Conservation (phyloP, 2,329 filamentous ascomycete species). For the Amauroascus niger region DNA sequence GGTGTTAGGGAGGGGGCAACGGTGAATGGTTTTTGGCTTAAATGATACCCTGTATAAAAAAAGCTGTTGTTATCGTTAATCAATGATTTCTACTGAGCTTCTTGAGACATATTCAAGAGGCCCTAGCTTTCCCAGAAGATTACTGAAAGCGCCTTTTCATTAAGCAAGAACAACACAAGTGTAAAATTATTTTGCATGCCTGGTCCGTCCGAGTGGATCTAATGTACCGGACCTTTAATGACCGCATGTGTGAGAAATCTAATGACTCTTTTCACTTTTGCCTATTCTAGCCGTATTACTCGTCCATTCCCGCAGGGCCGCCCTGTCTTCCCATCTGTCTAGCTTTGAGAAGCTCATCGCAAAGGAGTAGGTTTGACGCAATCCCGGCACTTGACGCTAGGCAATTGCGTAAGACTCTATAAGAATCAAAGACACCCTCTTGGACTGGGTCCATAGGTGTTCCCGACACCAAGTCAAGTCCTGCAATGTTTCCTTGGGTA, state of each 20-base stretch:
- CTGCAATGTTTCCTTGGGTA: slow-evolving; percentile 72
- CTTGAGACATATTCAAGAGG: not conserved
- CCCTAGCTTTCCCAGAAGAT: too few species aligned
- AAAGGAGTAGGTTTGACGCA: slow-evolving; percentile 86
- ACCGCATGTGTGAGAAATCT: not conserved
- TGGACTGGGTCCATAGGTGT: slow-evolving; percentile 91
- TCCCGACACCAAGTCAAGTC: slow-evolving; percentile 75
- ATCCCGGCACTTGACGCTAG: slow-evolving; percentile 91
- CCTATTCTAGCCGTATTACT: slow-evolving; percentile 24
- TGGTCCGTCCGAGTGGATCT: not conserved
- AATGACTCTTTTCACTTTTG: slow-evolving; percentile 1
- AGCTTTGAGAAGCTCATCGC: slow-evolving; percentile 95
- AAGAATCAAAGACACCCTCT: slow-evolving; percentile 90
- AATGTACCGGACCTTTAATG: not conserved
- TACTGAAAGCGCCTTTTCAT: too few species aligned
- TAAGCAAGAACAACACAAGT: not conserved
- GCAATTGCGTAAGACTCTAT: slow-evolving; percentile 86
- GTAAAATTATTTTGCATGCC: not conserved
- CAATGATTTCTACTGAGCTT: not conserved
- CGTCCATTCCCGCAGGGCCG: slow-evolving; percentile 36
- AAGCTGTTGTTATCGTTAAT: not conserved
- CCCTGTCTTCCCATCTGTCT: slow-evolving; percentile 67
- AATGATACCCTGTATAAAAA: slow-evolving; percentile 14
- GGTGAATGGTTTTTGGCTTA: not conserved
- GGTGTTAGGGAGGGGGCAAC: slow-evolving; percentile 7